Evolutionary conservation across 148 eudicot species (phyloP).

Genomic region (Nepenthes mirabilis): DNA sequence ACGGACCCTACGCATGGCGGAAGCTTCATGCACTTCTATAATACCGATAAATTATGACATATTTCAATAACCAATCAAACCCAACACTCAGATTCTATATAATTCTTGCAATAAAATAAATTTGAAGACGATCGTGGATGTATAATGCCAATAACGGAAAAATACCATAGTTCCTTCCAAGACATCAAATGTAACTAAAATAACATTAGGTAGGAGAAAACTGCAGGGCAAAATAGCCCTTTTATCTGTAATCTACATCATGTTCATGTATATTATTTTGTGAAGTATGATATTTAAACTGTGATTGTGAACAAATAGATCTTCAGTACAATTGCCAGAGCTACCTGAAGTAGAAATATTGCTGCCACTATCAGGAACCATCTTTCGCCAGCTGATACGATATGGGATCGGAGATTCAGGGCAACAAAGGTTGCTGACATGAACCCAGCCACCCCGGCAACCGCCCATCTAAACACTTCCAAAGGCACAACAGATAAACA

Average conservation of each 20-base stretch:
- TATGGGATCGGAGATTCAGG: slow-evolving; percentile 77
- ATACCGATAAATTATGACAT: no score
- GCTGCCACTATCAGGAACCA: slow-evolving; percentile 92
- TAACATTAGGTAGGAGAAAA: neutral
- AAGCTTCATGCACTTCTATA: no score
- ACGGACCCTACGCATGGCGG: no score
- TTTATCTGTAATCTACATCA: slow-evolving; percentile 9
- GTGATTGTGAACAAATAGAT: slow-evolving; percentile 60
- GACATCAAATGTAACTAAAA: no score
- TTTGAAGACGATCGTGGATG: no score
- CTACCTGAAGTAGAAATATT: slow-evolving; percentile 85
- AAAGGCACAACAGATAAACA: slow-evolving; percentile 72
- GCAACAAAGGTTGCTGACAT: slow-evolving; percentile 97
- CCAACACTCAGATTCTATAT: no score
- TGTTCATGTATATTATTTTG: slow-evolving; percentile 1
- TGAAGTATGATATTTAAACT: slow-evolving; percentile 13
- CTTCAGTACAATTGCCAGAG: slow-evolving; percentile 70
- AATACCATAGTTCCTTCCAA: no score
- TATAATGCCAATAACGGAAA: no score
- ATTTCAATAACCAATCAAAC: no score
- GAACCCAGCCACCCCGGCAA: slow-evolving; percentile 89
- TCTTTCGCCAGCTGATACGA: slow-evolving; percentile 78
- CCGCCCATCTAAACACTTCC: slow-evolving; percentile 73
- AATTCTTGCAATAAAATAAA: no score
- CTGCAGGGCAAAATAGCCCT: slow-evolving; percentile 9